phyloP scores from a whole-genome alignment of 805 yeast species.

The Lipomyces starkeyi region DNA sequence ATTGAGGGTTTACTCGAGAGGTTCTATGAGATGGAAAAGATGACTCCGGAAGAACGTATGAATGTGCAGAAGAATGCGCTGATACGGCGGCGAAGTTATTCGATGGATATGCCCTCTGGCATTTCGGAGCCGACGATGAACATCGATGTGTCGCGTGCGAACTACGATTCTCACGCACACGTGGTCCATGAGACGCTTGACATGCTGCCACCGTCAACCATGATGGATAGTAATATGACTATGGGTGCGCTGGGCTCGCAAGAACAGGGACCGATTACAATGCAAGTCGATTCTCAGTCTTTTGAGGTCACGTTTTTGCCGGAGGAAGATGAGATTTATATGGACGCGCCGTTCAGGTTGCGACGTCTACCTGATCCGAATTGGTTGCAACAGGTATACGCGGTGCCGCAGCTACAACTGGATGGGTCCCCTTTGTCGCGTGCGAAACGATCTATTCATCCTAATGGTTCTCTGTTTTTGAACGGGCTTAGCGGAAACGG shows the following conservation, averaged over 20 bases:
- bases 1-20: conserved; percentile 29
- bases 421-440: background rate
- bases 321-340: conserved; percentile 35
- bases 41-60: conserved; percentile 33
- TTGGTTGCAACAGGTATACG: conserved; percentile 27
- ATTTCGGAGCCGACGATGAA: conserved; percentile 18
- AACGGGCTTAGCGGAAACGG: background rate
- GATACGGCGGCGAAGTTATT: conserved; percentile 10
- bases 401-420: background rate
- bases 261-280: background rate
- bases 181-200: conserved; percentile 12
- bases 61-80: conserved; percentile 13
- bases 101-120: conserved; percentile 15
- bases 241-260: background rate
- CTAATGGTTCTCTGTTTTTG: background rate
- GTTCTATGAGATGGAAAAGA: conserved; percentile 23
- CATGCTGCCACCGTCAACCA: background rate
- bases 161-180: conserved; percentile 22
- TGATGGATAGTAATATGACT: background rate
- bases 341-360: conserved; percentile 32
- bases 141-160: conserved; percentile 11
- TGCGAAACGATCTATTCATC: background rate
- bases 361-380: conserved; percentile 25
- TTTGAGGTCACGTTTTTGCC: conserved; percentile 26
- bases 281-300: conserved; percentile 7